Base-by-base conservation (phyloP, 176 grass and related monocot species). In the Olyra latifolia region DNA sequence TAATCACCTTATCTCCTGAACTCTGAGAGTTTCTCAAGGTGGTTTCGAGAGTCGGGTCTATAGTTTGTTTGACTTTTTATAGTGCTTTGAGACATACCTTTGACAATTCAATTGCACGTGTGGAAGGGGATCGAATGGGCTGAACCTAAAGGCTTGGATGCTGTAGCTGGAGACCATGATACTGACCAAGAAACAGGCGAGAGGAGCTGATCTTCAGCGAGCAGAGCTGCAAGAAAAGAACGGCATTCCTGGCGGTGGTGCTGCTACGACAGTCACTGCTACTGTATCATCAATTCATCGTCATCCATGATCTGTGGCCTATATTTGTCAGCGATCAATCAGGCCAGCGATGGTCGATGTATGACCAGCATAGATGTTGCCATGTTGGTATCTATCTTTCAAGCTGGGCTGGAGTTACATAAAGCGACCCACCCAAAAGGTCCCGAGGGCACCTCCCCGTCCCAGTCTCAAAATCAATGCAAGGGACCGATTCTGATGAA, bases 381-480 rank as follows among this genome's bases (percentile, higher is more conserved):
- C n/a, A n/a, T 41, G 20, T 5, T 40, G 32, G 42, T 52, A 8
- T 13, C 47, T 9, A 32, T 66, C 75, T 72, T 72, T 86, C 19
- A 68, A 27, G 55, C 44, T 55, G 35, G 55, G 84, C 67, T 73
- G 47, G 62, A 48, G 10, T 17, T 82, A 78, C 54, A 52, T 69
- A 70, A 82, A 82, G 78, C 78, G 85, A 82, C 63, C 23, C 23
- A 43, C 52, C 15, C 6, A 53, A 87, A 87, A 69, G 52, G 71
- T 15, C 50, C 56, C 27, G 39, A 56, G 3, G 44, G 56, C 22
- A 24, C 27, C 27, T 4, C 42, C n/a, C 57, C 83, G 63, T 64
- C 75, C 32, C 55, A 42, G 32, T 85, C 66, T n/a, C 65, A 45
- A 35, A 43, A 72, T 65, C 39, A 63, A 63, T 32, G 62, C 2